Conservation (phyloP, 2,329 filamentous ascomycete genomes). For the Curvularia sp. region DNA sequence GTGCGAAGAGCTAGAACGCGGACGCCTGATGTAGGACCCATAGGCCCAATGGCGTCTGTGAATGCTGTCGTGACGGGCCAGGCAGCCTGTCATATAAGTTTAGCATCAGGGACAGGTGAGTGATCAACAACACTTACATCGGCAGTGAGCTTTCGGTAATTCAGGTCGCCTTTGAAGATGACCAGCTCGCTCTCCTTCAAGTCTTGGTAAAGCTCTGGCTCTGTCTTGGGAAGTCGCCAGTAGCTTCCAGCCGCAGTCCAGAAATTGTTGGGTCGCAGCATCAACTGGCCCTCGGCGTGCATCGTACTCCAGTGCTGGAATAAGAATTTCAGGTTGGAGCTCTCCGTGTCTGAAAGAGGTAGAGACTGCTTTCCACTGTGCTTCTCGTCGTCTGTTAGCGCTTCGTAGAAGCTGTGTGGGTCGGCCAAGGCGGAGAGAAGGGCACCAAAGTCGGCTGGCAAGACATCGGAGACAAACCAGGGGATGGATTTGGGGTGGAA, state of each 20-base stretch:
- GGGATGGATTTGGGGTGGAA: conserved; percentile 94
- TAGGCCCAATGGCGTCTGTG: conserved; percentile 79
- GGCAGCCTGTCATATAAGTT: conserved; percentile 59
- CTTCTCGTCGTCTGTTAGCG: conserved; percentile 71
- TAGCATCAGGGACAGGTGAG: conserved; percentile 4
- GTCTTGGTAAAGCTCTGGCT: conserved; percentile 74
- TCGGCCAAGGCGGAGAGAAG: conserved; percentile 80
- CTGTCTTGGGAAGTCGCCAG: conserved; percentile 80
- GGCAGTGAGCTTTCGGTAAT: conserved; percentile 90
- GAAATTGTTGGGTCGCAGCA: conserved; percentile 84
- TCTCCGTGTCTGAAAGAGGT: conserved; percentile 72
- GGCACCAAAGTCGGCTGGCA: conserved; percentile 84
- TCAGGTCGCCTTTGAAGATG: conserved; percentile 96
- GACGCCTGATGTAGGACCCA: conserved; percentile 81
- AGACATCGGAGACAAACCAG: conserved; percentile 97
- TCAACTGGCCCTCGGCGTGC: conserved; percentile 83
- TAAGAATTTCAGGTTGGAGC: conserved; percentile 72
- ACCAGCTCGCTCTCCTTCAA: conserved; percentile 84
- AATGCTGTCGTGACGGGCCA: conserved; percentile 94
- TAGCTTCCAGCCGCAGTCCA: conserved; percentile 90
- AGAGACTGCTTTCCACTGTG: conserved; percentile 62
- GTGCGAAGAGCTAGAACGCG: conserved; percentile 88
- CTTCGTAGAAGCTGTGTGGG: conserved; percentile 80
- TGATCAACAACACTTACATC: conserved; percentile 69
- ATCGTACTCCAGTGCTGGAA: conserved; percentile 82